Conservation (phyloP, 768 basidiomycete species). For the Rhodosporidiobolus sp. region DNA sequence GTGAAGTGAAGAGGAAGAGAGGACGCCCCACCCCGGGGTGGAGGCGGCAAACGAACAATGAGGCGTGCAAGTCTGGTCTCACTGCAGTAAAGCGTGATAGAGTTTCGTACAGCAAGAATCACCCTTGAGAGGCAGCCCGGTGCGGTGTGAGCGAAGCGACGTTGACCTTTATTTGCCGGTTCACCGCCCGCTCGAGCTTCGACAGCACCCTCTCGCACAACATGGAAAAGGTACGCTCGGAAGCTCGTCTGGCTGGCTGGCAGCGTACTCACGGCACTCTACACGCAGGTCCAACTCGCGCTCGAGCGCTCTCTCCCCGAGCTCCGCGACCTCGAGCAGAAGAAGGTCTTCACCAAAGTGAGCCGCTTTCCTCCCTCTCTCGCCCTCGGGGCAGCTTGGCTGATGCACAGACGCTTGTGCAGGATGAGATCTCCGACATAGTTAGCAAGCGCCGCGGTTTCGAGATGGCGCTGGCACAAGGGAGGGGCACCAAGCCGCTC, state of each 20-base stretch:
- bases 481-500: constrained; percentile 41
- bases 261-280: neutral
- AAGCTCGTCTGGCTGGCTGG: neutral
- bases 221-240: constrained; percentile 28
- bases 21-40: no score
- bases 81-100: no score
- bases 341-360: constrained; percentile 43
- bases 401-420: neutral
- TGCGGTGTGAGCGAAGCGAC: no score
- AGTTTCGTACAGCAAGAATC: no score
- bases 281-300: constrained; percentile 39
- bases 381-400: neutral
- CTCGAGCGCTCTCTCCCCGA: constrained; percentile 47
- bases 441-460: constrained; percentile 42
- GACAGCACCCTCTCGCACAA: no score
- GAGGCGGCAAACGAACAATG: no score
- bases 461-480: constrained; percentile 43
- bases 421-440: constrained; percentile 46
- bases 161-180: neutral
- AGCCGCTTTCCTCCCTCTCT: neutral
- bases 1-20: neutral
- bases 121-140: no score
- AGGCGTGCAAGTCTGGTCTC: no score
- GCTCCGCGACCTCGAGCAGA: constrained; percentile 46
- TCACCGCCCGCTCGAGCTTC: neutral